Evolutionary conservation across 768 basidiomycete genomes (phyloP).

Genomic region (Cubamyces sp.): DNA sequence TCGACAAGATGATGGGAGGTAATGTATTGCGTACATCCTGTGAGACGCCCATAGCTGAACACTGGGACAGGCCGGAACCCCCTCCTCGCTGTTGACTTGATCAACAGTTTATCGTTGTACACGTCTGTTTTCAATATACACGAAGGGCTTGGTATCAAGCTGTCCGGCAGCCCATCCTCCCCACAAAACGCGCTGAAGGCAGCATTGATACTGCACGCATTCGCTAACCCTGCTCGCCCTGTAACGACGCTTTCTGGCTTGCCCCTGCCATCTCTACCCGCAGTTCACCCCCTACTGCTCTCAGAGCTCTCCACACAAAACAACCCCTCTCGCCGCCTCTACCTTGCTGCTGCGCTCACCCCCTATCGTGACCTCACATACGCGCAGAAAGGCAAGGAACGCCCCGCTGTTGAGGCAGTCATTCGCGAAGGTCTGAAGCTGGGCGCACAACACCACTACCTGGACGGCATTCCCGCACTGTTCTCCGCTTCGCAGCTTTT

Average conservation of each 20-base stretch:
- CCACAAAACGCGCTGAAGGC: constrained; percentile 54
- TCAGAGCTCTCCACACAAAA: constrained; percentile 41
- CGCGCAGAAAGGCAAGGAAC: constrained; percentile 64
- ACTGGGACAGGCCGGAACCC: constrained; percentile 67
- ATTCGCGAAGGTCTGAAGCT: constrained; percentile 87
- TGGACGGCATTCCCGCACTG: constrained; percentile 73
- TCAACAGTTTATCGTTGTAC: constrained; percentile 74
- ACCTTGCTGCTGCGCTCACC: constrained; percentile 74
- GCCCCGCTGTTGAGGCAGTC: constrained; percentile 65
- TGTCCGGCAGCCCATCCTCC: constrained; percentile 49
- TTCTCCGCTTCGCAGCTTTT: constrained; percentile 59
- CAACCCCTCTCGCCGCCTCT: constrained; percentile 62
- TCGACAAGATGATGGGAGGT: constrained; percentile 95
- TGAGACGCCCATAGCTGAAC: not conserved
- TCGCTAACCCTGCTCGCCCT: constrained; percentile 41
- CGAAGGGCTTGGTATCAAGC: constrained; percentile 41
- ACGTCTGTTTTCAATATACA: constrained; percentile 66
- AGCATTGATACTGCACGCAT: constrained; percentile 57
- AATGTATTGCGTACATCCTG: not conserved
- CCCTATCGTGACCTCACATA: constrained; percentile 69
- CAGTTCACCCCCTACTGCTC: constrained; percentile 52
- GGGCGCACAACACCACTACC: constrained; percentile 74
- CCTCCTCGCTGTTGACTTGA: constrained; percentile 71
- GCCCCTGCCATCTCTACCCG: constrained; percentile 38
- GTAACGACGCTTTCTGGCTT: constrained; percentile 17